These are phyloP conservation scores for Vanderwaltozyma tropicalis DNA, from an alignment of 805 yeast species.

Conservation along the genomic window DNA sequence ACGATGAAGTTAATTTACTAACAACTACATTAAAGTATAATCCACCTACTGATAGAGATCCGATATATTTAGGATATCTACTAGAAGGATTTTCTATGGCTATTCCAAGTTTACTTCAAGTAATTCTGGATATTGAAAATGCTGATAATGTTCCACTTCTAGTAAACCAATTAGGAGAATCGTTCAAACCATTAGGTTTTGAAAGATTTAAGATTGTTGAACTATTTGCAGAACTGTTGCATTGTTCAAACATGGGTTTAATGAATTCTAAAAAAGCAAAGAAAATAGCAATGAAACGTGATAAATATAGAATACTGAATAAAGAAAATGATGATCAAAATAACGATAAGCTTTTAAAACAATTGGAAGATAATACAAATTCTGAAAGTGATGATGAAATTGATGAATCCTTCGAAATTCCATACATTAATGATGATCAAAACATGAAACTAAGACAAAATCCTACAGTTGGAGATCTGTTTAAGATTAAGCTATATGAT, in stretches of 20 bases:
- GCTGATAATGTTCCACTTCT: slow-evolving; percentile 23
- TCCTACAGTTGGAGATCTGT: slow-evolving; percentile 76
- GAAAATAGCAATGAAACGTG: slow-evolving; percentile 54
- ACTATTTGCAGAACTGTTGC: slow-evolving; percentile 82
- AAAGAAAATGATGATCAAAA: background rate
- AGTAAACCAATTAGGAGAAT: slow-evolving; percentile 53
- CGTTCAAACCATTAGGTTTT: slow-evolving; percentile 67
- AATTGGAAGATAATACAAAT: background rate
- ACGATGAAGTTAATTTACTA: slow-evolving; percentile 73
- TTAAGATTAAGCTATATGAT: slow-evolving; percentile 73
- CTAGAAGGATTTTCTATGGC: slow-evolving; percentile 51
- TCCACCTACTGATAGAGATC: slow-evolving; percentile 86
- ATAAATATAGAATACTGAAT: slow-evolving; percentile 40
- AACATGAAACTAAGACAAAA: slow-evolving; percentile 34
- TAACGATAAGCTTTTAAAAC: background rate
- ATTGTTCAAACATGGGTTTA: slow-evolving; percentile 90
- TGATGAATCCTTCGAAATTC: slow-evolving; percentile 27
- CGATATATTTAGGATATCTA: slow-evolving; percentile 79
- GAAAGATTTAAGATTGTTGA: slow-evolving; percentile 86
- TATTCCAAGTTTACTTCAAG: slow-evolving; percentile 27
- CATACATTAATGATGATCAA: slow-evolving; percentile 31
- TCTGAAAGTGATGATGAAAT: slow-evolving; percentile 17
- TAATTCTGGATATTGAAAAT: slow-evolving; percentile 18
- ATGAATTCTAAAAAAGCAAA: slow-evolving; percentile 71
- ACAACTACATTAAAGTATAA: slow-evolving; percentile 66